These are phyloP conservation scores for Leucaena leucocephala DNA, from an alignment of 306 rosid genomes.

Conservation along the genomic window DNA sequence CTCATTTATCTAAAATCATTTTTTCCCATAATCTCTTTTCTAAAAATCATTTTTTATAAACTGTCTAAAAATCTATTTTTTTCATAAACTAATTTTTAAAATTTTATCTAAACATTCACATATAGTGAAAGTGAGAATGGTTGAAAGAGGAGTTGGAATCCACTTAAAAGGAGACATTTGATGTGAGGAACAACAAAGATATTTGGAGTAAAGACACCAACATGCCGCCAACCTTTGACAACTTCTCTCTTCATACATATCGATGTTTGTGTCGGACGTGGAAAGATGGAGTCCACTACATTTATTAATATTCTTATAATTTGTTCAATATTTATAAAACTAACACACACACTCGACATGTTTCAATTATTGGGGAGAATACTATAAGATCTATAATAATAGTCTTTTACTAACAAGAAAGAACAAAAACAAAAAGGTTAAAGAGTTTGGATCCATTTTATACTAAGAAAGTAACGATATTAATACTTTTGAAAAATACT, in stretches of 20 bases:
- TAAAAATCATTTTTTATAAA: no score
- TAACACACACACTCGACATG: slow-evolving; percentile 9
- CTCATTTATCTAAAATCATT: no score
- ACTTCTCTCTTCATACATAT: slow-evolving; percentile 25
- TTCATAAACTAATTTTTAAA: no score
- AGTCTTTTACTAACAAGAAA: neutral
- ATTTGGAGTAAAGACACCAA: slow-evolving; percentile 48
- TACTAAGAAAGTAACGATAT: neutral
- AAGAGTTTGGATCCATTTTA: neutral
- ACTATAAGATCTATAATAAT: no score
- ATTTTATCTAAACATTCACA: no score
- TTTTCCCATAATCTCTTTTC: no score
- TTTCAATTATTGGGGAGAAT: slow-evolving; percentile 44
- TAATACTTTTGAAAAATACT: neutral
- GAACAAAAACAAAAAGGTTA: neutral
- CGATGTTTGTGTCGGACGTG: slow-evolving; percentile 60
- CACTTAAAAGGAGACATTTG: slow-evolving; percentile 64
- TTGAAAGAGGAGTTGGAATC: slow-evolving; percentile 96
- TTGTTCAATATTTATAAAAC: no score
- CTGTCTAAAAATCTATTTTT: no score
- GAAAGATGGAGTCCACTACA: slow-evolving; percentile 66
- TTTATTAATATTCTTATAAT: neutral
- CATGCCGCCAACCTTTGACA: slow-evolving; percentile 57
- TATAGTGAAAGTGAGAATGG: slow-evolving; percentile 55
- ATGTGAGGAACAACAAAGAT: slow-evolving; percentile 45